Conservation (phyloP, 1,284 basidiomycete genomes). For the Cutaneotrichosporon cavernicola region DNA sequence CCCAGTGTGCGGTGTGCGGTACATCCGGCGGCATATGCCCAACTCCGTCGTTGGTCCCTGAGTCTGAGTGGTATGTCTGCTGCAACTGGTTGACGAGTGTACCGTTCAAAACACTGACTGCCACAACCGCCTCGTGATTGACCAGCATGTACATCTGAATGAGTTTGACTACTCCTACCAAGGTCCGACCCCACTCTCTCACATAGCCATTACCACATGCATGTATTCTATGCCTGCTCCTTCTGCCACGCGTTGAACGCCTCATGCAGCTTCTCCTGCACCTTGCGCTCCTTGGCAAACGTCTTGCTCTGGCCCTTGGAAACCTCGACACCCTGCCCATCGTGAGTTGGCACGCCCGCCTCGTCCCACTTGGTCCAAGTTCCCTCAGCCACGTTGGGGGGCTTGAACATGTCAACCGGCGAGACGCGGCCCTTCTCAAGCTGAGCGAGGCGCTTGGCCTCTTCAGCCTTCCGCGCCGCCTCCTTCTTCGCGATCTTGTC, state of each 20-base stretch:
- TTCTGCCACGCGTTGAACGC: constrained; percentile 56
- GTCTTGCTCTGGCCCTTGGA: constrained; percentile 82
- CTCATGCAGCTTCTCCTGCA: constrained; percentile 75
- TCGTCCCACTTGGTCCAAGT: constrained; percentile 79
- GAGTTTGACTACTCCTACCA: no score
- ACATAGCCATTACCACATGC: neutral
- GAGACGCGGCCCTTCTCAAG: constrained; percentile 78
- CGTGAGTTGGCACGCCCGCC: constrained; percentile 77
- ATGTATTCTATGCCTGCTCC: constrained; percentile 4
- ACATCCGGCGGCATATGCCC: no score
- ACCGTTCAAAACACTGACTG: no score
- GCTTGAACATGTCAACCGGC: constrained; percentile 78
- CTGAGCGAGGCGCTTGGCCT: constrained; percentile 69
- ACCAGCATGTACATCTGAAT: no score
- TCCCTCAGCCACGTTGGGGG: constrained; percentile 69
- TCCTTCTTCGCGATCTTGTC: constrained; percentile 82
- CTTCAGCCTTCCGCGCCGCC: constrained; percentile 68
- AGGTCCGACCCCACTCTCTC: no score
- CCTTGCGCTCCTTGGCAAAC: constrained; percentile 71
- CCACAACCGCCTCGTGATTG: no score
- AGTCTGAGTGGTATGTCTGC: no score
- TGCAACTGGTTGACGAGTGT: no score
- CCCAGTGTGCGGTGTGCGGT: no score
- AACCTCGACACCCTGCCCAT: constrained; percentile 78
- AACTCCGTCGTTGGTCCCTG: no score